These are phyloP conservation scores for Rhodotorula sp. DNA, from an alignment of 1,284 basidiomycete genomes.

Conservation along the genomic window DNA sequence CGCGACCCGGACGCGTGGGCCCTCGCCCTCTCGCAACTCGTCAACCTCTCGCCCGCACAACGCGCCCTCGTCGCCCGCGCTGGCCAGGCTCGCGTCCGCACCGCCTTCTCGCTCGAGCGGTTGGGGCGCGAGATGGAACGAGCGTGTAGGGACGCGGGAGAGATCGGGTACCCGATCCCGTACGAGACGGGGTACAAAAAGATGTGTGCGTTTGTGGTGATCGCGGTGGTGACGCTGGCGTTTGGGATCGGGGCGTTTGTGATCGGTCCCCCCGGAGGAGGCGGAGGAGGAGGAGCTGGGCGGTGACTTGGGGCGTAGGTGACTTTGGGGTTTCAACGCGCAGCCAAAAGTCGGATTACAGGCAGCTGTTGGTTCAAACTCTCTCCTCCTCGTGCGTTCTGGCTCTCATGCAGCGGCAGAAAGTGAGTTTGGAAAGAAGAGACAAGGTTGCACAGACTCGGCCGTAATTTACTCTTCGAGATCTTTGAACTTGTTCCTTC, in stretches of 20 bases:
- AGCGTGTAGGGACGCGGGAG: slow-evolving; percentile 55
- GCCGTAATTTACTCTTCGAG: too few relatives aligned
- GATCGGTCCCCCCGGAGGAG: neutral
- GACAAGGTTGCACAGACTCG: too few relatives aligned
- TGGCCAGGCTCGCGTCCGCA: slow-evolving; percentile 61
- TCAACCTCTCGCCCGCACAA: slow-evolving; percentile 56
- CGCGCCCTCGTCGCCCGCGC: slow-evolving; percentile 57
- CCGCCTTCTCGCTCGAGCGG: slow-evolving; percentile 61
- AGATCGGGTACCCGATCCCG: slow-evolving; percentile 26
- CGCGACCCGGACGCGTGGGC: slow-evolving; percentile 69
- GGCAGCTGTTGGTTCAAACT: too few relatives aligned
- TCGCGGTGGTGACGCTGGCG: neutral
- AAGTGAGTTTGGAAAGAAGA: too few relatives aligned
- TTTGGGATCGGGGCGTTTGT: neutral
- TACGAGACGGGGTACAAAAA: slow-evolving; percentile 34
- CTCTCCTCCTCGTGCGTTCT: too few relatives aligned
- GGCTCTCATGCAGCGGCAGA: too few relatives aligned
- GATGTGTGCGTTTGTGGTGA: slow-evolving; percentile 10
- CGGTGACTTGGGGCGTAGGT: too few relatives aligned
- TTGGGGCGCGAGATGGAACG: slow-evolving; percentile 67
- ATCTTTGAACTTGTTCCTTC: too few relatives aligned
- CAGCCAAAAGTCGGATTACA: too few relatives aligned
- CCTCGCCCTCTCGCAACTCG: slow-evolving; percentile 62
- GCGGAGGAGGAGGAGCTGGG: too few relatives aligned
- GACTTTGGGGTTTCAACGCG: too few relatives aligned